A percentile compares a stretch with the other conserved stretches of the same genome.
phyloP scores from a whole-genome alignment of 495 filamentous ascomycete species.

The Sporormia fimetaria region DNA sequence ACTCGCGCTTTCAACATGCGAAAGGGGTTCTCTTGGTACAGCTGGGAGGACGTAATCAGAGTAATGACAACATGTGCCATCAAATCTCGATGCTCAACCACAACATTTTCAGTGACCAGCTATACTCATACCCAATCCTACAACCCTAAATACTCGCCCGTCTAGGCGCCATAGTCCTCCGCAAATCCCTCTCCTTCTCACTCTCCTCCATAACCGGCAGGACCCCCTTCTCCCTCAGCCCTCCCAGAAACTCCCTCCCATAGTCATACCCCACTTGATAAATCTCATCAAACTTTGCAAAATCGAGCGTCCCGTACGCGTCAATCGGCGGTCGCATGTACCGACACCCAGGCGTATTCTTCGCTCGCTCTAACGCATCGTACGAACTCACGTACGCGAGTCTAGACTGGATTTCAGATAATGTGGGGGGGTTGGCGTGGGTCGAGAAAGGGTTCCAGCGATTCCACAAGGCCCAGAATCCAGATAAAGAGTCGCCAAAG shows the following conservation, averaged over 20 bases:
- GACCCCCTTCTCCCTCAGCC: constrained; percentile 62
- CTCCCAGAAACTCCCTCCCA: constrained; percentile 64
- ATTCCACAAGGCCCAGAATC: constrained; percentile 85
- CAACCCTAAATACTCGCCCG: constrained; percentile 71
- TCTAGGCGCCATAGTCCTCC: constrained; percentile 87
- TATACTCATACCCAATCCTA: no score
- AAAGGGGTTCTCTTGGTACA: no score
- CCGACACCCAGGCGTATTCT: constrained; percentile 71
- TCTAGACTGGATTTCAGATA: constrained; percentile 89
- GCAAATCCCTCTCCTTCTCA: constrained; percentile 76
- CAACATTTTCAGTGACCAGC: no score
- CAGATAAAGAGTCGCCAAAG: constrained; percentile 90
- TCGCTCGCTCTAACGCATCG: constrained; percentile 87
- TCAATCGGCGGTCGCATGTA: constrained; percentile 97
- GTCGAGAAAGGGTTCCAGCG: constrained; percentile 92
- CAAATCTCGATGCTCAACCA: no score
- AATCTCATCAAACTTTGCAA: constrained; percentile 95
- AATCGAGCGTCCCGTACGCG: constrained; percentile 85
- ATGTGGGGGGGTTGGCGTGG: constrained; percentile 79
- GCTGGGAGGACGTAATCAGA: no score
- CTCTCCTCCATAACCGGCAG: constrained; percentile 60
- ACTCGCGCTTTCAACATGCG: no score
- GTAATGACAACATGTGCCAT: no score
- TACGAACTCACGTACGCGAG: constrained; percentile 89
- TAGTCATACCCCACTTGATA: constrained; percentile 78